Evolutionary conservation across 495 filamentous ascomycete species (phyloP), one percentile per base, ranked within the genome.

Genomic region (Xylaria longipes): DNA sequence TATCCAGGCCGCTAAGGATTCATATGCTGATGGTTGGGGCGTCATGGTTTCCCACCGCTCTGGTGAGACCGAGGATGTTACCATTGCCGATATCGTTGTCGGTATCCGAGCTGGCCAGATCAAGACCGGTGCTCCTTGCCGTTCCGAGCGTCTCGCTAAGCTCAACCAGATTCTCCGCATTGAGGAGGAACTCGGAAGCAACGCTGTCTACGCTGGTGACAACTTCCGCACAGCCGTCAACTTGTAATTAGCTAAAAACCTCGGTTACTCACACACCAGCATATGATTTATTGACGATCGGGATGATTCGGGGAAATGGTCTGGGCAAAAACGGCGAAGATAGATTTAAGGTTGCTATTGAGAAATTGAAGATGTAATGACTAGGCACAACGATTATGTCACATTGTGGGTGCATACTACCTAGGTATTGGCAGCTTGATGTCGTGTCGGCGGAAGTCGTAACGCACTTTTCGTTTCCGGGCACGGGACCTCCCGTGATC

Each of bases 31-130:
- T 77, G 91, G 90, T 82, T 99, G 95, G 95, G 96, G 96, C 83
- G 95, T 99, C 87, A 99, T 99, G 97, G 97, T 99, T 70, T 98
- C 95, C 69, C 97, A 99, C 89, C 91, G 97, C 75, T 98, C 96
- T 72, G 96, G 96, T 80, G 96, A 99, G 92, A 98, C 96, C 68
- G 96, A 99, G 87, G 96, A 98, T 85, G 96, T 99, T 78, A 98
- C 97, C 80, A 99, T 99, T 82, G 90, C 97, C 76, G 96, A 99
- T 80, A 96, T 99, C 71, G 94, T 94, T 71, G 96, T 98, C 75
- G 96, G 97, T 84, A 91, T 98, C 77, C 92, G 97, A 75, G 86
- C 95, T 75, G 97, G 97, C 73, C 93, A 99, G 88, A 98, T 98
- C 90, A 98, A 99, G 93, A 98, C 96, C 75, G 97, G 96, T 89